Conservation (phyloP, 1,284 basidiomycete species). For the Ganoderma boninense region DNA sequence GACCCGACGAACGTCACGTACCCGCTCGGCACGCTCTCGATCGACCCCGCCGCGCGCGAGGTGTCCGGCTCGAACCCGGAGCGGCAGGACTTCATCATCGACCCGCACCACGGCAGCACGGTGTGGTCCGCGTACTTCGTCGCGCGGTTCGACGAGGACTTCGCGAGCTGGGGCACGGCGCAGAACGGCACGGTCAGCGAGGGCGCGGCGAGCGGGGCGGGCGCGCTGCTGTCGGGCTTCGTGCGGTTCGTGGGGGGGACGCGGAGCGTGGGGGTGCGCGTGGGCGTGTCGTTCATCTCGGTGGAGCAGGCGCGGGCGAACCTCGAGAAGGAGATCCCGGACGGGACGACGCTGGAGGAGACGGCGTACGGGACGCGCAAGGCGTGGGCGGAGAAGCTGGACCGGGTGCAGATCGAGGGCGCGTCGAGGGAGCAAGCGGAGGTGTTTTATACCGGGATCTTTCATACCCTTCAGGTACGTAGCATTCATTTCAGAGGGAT, state of each 20-base stretch:
- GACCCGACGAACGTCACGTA: constrained; percentile 66
- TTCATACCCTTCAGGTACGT: constrained; percentile 71
- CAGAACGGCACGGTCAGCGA: constrained; percentile 53
- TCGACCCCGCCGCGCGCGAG: constrained; percentile 59
- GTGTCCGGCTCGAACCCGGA: constrained; percentile 78
- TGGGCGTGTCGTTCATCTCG: constrained; percentile 85
- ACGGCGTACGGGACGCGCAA: constrained; percentile 67
- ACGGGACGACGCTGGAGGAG: constrained; percentile 65
- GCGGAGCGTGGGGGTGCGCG: constrained; percentile 61
- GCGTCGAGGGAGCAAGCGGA: constrained; percentile 60
- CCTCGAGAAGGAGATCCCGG: constrained; percentile 68
- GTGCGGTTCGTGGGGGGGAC: constrained; percentile 55
- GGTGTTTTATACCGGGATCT: constrained; percentile 75
- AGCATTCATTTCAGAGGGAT: background rate
- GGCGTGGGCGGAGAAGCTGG: constrained; percentile 79
- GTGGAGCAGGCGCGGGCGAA: constrained; percentile 76
- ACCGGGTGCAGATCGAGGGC: constrained; percentile 66
- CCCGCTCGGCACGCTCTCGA: constrained; percentile 64
- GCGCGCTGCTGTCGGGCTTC: constrained; percentile 64
- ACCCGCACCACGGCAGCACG: constrained; percentile 58
- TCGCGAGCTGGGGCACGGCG: constrained; percentile 57
- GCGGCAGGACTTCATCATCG: constrained; percentile 78
- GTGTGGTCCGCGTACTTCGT: constrained; percentile 78
- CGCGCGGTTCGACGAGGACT: constrained; percentile 69
- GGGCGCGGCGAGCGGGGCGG: constrained; percentile 42